Evolutionary conservation across 1,284 basidiomycete species (phyloP).

Genomic region (Cryptococcus maquisensis): DNA sequence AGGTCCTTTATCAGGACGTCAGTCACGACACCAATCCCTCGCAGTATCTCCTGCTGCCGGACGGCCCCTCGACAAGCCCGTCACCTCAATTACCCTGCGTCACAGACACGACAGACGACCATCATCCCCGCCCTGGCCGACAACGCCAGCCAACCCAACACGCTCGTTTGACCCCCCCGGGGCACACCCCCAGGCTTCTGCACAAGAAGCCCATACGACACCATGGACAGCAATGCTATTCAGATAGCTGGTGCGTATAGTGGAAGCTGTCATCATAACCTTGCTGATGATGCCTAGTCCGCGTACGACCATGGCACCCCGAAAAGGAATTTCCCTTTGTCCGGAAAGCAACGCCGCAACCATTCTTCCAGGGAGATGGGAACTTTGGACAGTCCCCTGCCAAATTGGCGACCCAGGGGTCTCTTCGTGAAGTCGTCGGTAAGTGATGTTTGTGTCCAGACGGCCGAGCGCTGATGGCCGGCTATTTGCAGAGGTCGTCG

Average conservation of each 20-base stretch:
- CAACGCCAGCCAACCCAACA: not conserved
- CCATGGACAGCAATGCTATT: conserved; percentile 43
- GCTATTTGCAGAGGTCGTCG: conserved; percentile 48
- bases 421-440: conserved; percentile 48
- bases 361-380: conserved; percentile 73
- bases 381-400: conserved; percentile 56
- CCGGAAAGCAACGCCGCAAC: conserved; percentile 56
- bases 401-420: conserved; percentile 28
- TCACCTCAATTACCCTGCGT: not conserved
- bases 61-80: not conserved
- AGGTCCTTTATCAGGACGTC: too few species aligned
- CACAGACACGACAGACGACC: too few species aligned
- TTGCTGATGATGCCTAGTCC: conserved; percentile 56
- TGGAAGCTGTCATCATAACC: not conserved
- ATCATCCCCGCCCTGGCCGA: not conserved
- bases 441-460: conserved; percentile 13
- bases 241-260: conserved; percentile 34
- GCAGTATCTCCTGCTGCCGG: not conserved
- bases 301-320: conserved; percentile 76
- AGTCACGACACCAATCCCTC: too few species aligned
- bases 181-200: not conserved
- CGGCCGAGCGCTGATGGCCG: not conserved
- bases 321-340: conserved; percentile 75
- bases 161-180: not conserved
- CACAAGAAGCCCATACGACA: not conserved